These are phyloP conservation scores for Baffinella frigidus DNA, from an alignment of 208 protist species.

Conservation along the genomic window DNA sequence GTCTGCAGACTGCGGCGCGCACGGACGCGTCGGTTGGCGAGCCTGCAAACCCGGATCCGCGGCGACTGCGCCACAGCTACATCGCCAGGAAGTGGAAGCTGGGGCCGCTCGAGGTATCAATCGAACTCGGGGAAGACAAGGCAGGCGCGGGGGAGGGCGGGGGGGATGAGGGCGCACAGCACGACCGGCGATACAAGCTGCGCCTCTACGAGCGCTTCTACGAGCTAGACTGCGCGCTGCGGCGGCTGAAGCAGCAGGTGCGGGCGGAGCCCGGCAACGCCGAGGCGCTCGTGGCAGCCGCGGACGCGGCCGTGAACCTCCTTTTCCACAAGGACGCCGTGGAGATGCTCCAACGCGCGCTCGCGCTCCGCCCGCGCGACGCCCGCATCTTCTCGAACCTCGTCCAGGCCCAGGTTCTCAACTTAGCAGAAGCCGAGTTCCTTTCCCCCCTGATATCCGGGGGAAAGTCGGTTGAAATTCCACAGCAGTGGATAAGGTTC, in stretches of 20 bases:
- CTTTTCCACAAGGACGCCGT: conserved; percentile 41
- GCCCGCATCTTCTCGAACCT: conserved; percentile 37
- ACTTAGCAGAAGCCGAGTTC: no score
- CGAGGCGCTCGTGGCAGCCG: neutral
- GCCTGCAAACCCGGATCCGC: neutral
- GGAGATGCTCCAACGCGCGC: neutral
- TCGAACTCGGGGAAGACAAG: no score
- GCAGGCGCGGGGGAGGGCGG: no score
- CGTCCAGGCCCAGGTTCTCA: conserved; percentile 46
- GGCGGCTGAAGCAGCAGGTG: neutral
- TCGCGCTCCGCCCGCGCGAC: neutral
- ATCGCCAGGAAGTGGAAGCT: no score
- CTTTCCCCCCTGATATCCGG: no score
- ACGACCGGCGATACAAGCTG: conserved; percentile 46
- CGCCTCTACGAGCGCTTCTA: conserved; percentile 40
- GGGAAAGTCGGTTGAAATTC: no score
- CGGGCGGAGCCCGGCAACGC: neutral
- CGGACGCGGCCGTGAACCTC: conserved; percentile 1
- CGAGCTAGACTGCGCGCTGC: conserved; percentile 14
- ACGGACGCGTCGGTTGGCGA: neutral
- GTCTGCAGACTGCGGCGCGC: neutral
- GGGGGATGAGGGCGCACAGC: no score
- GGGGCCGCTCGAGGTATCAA: no score
- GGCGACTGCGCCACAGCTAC: neutral
- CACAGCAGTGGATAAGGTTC: no score